These are phyloP conservation scores for Zizania latifolia DNA, from an alignment of 176 grass and related monocot genomes.

Conservation along the genomic window DNA sequence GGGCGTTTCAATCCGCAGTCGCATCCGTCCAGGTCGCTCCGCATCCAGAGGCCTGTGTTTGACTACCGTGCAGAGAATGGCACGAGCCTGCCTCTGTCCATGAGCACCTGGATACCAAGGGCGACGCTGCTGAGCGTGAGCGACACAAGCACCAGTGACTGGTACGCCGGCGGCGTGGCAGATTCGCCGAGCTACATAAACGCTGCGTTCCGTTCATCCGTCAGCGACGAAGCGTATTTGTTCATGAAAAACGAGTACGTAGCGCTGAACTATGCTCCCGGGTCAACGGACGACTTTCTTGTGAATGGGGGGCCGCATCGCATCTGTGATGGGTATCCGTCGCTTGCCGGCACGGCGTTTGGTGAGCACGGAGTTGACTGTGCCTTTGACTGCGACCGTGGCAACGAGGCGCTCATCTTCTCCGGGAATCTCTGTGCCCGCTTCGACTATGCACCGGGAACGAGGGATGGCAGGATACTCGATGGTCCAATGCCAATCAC, in stretches of 20 bases:
- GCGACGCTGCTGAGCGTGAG: too few species aligned
- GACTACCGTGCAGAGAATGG: neutral
- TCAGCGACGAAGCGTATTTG: neutral
- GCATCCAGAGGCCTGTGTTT: too few species aligned
- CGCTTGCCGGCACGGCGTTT: neutral
- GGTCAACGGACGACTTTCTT: neutral
- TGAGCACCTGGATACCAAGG: neutral
- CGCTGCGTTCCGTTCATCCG: neutral
- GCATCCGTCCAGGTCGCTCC: neutral
- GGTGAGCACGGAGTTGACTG: neutral
- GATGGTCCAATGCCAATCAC: neutral
- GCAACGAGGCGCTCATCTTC: neutral
- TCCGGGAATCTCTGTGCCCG: neutral
- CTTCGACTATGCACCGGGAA: neutral
- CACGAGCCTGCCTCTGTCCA: neutral
- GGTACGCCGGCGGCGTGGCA: too few species aligned
- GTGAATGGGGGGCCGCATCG: neutral
- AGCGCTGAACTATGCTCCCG: neutral
- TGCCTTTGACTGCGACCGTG: neutral
- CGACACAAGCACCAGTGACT: too few species aligned
- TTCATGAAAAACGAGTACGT: neutral
- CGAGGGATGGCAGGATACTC: neutral
- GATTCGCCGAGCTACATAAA: too few species aligned
- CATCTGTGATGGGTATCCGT: neutral
- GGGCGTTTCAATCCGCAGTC: neutral